A percentile compares a stretch with the other conserved stretches of the same genome.
Conservation (phyloP, 2,329 filamentous ascomycete species). For the Zasmidium angulare region DNA sequence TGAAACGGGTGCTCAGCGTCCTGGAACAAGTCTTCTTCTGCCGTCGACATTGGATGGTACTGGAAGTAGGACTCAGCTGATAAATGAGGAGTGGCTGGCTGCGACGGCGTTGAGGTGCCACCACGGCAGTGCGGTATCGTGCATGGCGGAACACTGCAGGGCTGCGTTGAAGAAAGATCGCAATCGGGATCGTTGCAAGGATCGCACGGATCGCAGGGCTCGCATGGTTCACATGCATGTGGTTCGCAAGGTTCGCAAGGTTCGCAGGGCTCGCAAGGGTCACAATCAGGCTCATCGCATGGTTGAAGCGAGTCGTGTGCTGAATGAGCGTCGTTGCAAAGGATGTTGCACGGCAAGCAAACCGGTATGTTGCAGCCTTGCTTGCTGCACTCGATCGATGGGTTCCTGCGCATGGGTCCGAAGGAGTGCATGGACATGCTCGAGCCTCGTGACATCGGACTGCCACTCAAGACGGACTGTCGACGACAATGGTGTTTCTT, state of each 20-base stretch:
- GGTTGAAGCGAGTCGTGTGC: slow-evolving; percentile 14
- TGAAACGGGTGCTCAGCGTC: slow-evolving; percentile 26
- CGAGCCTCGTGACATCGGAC: slow-evolving; percentile 17
- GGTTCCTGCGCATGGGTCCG: slow-evolving; percentile 5
- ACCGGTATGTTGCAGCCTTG: slow-evolving; percentile 26
- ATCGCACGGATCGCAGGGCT: slow-evolving; percentile 20
- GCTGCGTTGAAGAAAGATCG: slow-evolving; percentile 17
- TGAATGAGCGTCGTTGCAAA: slow-evolving; percentile 23
- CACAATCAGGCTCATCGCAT: slow-evolving; percentile 20
- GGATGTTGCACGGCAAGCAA: slow-evolving; percentile 26
- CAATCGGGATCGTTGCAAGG: slow-evolving; percentile 25
- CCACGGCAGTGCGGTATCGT: slow-evolving; percentile 22
- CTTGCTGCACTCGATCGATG: slow-evolving; percentile 25
- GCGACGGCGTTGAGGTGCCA: slow-evolving; percentile 20
- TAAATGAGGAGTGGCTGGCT: slow-evolving; percentile 21
- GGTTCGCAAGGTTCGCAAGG: slow-evolving; percentile 20
- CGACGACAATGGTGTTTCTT: slow-evolving; percentile 21
- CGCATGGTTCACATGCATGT: too few relatives aligned
- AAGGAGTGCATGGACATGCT: slow-evolving; percentile 17
- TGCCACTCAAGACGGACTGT: slow-evolving; percentile 14
- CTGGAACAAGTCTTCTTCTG: slow-evolving; percentile 18
- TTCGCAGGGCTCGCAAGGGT: slow-evolving; percentile 17
- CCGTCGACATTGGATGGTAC: slow-evolving; percentile 17
- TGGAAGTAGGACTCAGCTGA: slow-evolving; percentile 17
- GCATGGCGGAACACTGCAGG: slow-evolving; percentile 20